These are phyloP conservation scores for Orbilia brochopaga DNA, from an alignment of 2,329 filamentous ascomycete genomes.

Conservation along the genomic window DNA sequence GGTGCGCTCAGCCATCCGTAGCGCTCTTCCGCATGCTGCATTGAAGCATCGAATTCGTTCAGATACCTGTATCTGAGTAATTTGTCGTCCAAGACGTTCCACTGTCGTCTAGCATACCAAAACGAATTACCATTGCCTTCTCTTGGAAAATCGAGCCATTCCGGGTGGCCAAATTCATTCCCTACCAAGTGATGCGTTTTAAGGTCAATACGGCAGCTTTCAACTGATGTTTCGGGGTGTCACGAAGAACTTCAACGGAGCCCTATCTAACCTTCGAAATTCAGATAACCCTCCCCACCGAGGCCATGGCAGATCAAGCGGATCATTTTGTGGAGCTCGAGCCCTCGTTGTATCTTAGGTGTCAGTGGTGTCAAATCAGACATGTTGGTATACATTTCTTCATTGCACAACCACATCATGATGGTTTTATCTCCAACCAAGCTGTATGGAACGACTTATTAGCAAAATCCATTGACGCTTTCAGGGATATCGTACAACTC, in stretches of 20 bases:
- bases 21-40: constrained; percentile 86
- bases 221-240: neutral
- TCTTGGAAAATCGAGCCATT: constrained; percentile 98
- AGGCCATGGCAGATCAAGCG: constrained; percentile 87
- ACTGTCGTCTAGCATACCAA: constrained; percentile 90
- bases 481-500: constrained; percentile 61
- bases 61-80: constrained; percentile 88
- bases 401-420: constrained; percentile 98
- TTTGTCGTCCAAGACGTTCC: constrained; percentile 86
- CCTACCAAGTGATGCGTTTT: too few species aligned
- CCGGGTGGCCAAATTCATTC: constrained; percentile 97
- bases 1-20: constrained; percentile 87
- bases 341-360: constrained; percentile 83
- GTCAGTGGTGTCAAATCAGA: constrained; percentile 83
- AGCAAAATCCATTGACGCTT: constrained; percentile 28
- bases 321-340: constrained; percentile 97
- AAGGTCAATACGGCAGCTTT: too few species aligned
- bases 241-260: neutral
- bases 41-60: constrained; percentile 89
- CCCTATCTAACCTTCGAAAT: constrained; percentile 73
- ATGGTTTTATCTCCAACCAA: constrained; percentile 95
- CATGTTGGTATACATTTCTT: constrained; percentile 98
- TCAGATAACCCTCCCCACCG: constrained; percentile 95
- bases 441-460: constrained; percentile 61
- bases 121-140: constrained; percentile 91